Base-by-base conservation (phyloP, 495 filamentous ascomycete genomes). In the Xylaria sp. region DNA sequence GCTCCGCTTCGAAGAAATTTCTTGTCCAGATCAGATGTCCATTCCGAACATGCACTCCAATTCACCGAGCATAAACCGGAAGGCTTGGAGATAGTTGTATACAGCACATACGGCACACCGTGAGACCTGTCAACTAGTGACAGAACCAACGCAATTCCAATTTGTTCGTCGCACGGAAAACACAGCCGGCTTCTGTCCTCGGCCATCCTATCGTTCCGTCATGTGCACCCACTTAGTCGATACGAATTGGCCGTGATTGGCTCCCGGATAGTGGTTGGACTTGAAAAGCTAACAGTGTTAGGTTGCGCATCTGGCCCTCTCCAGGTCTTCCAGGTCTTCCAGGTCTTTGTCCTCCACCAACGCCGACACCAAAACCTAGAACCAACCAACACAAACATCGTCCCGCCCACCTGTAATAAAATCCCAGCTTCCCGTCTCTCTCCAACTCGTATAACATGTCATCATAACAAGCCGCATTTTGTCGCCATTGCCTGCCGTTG, bases 191-290 rank as follows among this genome's bases (percentile, higher is more conserved):
- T 24, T 33, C 67, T 58, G 62, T 46, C 62, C 33, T 29, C 53
- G 29, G n/a, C 33, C 46, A 50, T 15, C 64, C 64, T 55, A 48
- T 55, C 50, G 64, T 15, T 67, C 9, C 64, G 21, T 64, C 61
- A 73, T 71, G 59, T 62, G 74, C 75, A 77, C 61, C 76, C 73
- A 78, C 75, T 77, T 74, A 61, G 63, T 59, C 29, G 55, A 55
- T 50, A 37, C 2, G 21, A 66, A 73, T 50, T 46, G 59, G 68
- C 58, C 65, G 71, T 74, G 55, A 70, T 71, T 57, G 44, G 69
- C 57, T 70, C 58, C 57, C 50, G 44, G 12, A 0, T 24, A 29
- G 26, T 31, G 63, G 21, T 31, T 66, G 43, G 63, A 48, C 19
- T 66, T 21, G 37, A n/a, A 37, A 55, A 55, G 57, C 33, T 29